A percentile compares a stretch with the other conserved stretches of the same genome.
Evolutionary conservation across 331 rosid genomes (phyloP).

Genomic region (Stylosanthes scabra): DNA sequence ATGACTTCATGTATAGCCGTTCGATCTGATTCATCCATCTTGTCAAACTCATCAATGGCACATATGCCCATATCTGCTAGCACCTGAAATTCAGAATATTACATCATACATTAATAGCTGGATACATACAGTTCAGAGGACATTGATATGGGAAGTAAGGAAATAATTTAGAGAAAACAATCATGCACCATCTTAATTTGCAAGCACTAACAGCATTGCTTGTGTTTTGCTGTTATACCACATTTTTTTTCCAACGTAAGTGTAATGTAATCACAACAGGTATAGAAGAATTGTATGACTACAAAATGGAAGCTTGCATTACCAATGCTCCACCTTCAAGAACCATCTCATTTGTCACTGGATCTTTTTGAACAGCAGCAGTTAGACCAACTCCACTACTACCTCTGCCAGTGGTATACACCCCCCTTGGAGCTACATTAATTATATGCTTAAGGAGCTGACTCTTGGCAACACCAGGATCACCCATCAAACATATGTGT

Average conservation of each 20-base stretch:
- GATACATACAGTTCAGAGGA: conserved; percentile 33
- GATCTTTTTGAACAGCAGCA: conserved; percentile 99
- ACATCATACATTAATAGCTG: conserved; percentile 32
- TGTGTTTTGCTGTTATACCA: neutral
- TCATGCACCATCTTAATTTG: conserved; percentile 5
- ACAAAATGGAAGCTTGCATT: conserved; percentile 41
- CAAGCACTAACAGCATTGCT: conserved; percentile 15
- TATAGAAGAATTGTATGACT: conserved; percentile 30
- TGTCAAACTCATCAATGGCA: conserved; percentile 96
- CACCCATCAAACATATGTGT: conserved; percentile 98
- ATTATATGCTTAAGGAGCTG: conserved; percentile 98
- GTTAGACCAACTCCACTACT: conserved; percentile 99
- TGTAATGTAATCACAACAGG: conserved; percentile 14
- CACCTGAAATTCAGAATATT: conserved; percentile 64
- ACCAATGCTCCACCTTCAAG: conserved; percentile 99
- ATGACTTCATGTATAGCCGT: conserved; percentile 98
- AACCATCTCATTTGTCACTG: conserved; percentile 97
- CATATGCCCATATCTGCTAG: conserved; percentile 99
- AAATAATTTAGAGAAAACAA: conserved; percentile 24
- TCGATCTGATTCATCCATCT: conserved; percentile 98
- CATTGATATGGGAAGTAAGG: neutral
- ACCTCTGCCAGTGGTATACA: conserved; percentile 97
- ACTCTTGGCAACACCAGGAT: conserved; percentile 99
- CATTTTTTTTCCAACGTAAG: conserved; percentile 25
- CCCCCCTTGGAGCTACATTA: conserved; percentile 95